Evolutionary conservation across 2,329 filamentous ascomycete species (phyloP), one percentile per base, ranked within the genome.

Genomic region (Neofusicoccum sp.): DNA sequence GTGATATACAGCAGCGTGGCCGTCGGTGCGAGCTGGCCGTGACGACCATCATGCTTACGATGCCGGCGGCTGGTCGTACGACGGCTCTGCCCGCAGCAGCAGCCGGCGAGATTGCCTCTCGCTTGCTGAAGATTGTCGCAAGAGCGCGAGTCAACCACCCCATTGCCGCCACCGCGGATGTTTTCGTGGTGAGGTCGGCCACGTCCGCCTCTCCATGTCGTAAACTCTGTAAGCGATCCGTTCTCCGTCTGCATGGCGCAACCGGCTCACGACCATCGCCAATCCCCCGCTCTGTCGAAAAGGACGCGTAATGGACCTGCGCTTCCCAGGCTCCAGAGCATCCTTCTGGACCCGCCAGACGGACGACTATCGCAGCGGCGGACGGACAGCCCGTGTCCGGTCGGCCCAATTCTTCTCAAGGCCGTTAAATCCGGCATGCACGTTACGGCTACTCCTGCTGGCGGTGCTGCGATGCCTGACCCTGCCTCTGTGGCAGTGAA

Each of bases 111-210:
- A 22, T 48, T 48, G 45, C 36, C 28, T 36, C 41, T 47, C 31
- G 48, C 59, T 22, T 54, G 39, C 48, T 62, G 48, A 54, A 62
- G 48, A 54, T 37, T 50, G 47, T 28, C 22, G 36, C 59, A 43
- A 16, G 45, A 8, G n/a, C 45, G 36, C 44, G 56, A 59, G 41
- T 47, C 56, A 50, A 45, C n/a, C 4, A 28, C 28, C 8, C 43
- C 43, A 45, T n/a, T 50, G n/a, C 22, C 14, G 52, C 28, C 6
- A 29, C 39, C 29, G 16, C 34, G 11, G 9, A 31, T 45, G 41
- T 58, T 58, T 58, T 58, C 54, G 54, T 45, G 39, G 41, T 58
- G 54, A 58, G 45, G 54, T 58, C 52, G 52, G 34, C n/a, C 41
- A 43, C n/a, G 9, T 11, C 12, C 9, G n/a, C 12, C 11, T 49